Conservation (phyloP, 108 stramenopile genomes). For the Mediolabrus comicus region DNA sequence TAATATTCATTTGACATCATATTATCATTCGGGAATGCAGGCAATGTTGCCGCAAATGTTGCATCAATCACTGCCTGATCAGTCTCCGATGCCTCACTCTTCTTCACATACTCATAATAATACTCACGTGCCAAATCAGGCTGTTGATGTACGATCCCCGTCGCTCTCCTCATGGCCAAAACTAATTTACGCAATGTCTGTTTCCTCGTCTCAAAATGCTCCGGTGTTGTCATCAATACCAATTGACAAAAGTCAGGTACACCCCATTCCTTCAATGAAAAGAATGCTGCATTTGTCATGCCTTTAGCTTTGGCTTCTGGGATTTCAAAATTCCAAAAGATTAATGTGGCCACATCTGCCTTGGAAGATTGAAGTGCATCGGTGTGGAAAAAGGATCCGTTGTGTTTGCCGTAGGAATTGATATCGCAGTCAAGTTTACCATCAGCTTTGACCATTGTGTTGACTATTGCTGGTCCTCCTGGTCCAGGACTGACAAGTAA, state of each 20-base stretch:
- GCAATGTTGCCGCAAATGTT: conserved; percentile 49
- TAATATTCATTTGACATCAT: conserved; percentile 54
- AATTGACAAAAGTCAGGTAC: conserved; percentile 66
- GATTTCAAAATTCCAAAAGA: conserved; percentile 67
- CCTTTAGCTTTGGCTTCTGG: conserved; percentile 46
- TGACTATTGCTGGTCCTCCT: conserved; percentile 62
- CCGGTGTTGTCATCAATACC: conserved; percentile 53
- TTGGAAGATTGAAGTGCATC: conserved; percentile 41
- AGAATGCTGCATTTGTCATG: conserved; percentile 39
- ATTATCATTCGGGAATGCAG: conserved; percentile 58
- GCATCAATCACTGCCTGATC: conserved; percentile 42
- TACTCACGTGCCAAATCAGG: conserved; percentile 42
- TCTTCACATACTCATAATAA: conserved; percentile 27
- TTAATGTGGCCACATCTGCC: conserved; percentile 56
- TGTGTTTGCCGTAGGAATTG: conserved; percentile 49
- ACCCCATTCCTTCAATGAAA: conserved; percentile 60
- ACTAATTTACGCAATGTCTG: conserved; percentile 39
- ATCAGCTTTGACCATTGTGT: conserved; percentile 63
- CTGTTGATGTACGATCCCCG: conserved; percentile 49
- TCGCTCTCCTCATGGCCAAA: conserved; percentile 52
- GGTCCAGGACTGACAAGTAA: conserved; percentile 34
- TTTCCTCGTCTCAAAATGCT: conserved; percentile 20
- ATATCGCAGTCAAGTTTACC: conserved; percentile 47
- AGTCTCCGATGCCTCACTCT: conserved; percentile 16
- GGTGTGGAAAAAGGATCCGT: conserved; percentile 60